A percentile compares a stretch with the other conserved stretches of the same genome.
These are phyloP conservation scores for Botrytis cinerea DNA, from an alignment of 2,329 filamentous ascomycete species.

Conservation along the genomic window DNA sequence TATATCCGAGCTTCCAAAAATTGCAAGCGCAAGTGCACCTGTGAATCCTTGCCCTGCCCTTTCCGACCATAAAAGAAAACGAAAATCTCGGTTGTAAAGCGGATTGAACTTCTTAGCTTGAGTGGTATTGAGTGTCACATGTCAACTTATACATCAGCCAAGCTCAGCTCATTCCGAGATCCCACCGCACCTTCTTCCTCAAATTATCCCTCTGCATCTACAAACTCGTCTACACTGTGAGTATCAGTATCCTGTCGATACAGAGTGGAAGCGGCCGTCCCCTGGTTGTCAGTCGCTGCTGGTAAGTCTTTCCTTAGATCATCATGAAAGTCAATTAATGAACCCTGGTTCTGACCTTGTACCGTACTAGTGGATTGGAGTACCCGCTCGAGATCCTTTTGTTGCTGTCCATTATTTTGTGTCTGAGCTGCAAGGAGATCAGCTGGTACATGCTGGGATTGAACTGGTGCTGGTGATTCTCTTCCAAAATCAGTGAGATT, in stretches of 20 bases:
- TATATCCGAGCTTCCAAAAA: constrained; percentile 11
- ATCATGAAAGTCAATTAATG: constrained; percentile 54
- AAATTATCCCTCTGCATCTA: constrained; percentile 39
- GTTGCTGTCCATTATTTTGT: constrained; percentile 34
- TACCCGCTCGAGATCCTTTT: constrained; percentile 38
- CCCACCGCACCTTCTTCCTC: background rate
- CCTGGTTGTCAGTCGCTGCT: constrained; percentile 26
- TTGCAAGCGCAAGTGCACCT: background rate
- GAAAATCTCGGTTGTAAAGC: background rate
- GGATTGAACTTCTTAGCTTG: background rate
- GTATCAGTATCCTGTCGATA: constrained; percentile 39
- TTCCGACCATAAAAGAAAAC: background rate
- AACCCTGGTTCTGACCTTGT: constrained; percentile 23
- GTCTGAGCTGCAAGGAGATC: constrained; percentile 37
- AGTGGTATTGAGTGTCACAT: background rate
- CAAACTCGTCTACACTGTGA: constrained; percentile 40
- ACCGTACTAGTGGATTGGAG: constrained; percentile 34
- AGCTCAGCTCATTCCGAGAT: background rate
- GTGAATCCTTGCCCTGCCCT: background rate
- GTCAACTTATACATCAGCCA: background rate
- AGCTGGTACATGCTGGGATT: constrained; percentile 27
- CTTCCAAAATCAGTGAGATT: constrained; percentile 62
- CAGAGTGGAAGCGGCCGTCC: constrained; percentile 23
- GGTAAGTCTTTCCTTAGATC: constrained; percentile 56
- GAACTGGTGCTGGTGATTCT: constrained; percentile 28